These are phyloP conservation scores for Linum usitatissimum DNA, from an alignment of 345 rosid genomes.

Conservation along the genomic window DNA sequence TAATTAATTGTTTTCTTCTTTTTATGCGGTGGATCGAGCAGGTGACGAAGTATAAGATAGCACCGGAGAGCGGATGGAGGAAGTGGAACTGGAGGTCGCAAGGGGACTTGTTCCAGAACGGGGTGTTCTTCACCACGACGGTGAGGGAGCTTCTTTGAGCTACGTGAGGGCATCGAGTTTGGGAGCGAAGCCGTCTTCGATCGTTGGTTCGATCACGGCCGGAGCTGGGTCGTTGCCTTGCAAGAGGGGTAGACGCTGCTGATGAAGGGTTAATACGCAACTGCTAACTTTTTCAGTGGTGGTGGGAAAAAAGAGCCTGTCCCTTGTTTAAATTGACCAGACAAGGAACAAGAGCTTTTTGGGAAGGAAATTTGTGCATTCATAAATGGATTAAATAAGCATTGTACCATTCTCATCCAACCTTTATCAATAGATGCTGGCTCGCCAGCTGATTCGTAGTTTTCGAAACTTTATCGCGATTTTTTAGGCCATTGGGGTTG, in stretches of 20 bases:
- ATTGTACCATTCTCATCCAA: too few species aligned
- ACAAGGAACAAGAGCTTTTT: too few species aligned
- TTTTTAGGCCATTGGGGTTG: too few species aligned
- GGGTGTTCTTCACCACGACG: conserved; percentile 19
- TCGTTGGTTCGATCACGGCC: conserved; percentile 18
- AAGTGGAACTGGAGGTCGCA: conserved; percentile 24
- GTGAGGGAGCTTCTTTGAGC: conserved; percentile 17
- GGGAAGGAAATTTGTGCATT: too few species aligned
- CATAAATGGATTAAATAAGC: too few species aligned
- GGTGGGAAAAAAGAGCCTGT: too few species aligned
- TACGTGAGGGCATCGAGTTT: conserved; percentile 23
- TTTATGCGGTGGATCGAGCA: neutral
- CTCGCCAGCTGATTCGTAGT: too few species aligned
- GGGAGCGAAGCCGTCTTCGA: conserved; percentile 20
- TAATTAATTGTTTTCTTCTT: too few species aligned
- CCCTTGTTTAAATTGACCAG: too few species aligned
- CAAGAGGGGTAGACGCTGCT: conserved; percentile 22
- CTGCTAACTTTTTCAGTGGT: too few species aligned
- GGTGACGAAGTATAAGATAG: conserved; percentile 23
- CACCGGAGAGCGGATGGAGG: conserved; percentile 16
- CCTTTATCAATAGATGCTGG: too few species aligned
- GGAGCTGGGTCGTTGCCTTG: conserved; percentile 19
- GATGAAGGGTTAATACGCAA: neutral
- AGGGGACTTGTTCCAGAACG: conserved; percentile 20
- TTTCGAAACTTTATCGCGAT: too few species aligned